Base-by-base conservation (phyloP, 2,329 filamentous ascomycete genomes). In the Helminthosporium solani region DNA sequence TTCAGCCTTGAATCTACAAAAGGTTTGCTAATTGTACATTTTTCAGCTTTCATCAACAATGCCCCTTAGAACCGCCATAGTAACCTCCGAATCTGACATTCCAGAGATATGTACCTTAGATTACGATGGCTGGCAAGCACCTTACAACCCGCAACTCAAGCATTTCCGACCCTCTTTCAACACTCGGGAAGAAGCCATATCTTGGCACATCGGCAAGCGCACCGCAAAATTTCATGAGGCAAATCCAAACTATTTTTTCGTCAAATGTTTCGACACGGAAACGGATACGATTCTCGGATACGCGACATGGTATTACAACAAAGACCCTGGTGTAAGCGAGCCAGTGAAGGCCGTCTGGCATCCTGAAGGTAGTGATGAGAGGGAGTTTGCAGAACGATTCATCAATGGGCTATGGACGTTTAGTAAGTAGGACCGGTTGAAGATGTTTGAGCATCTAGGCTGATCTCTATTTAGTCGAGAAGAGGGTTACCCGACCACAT, bases 71-170 rank as follows among this genome's bases (percentile, higher is more conserved):
- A 20, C 20, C 34, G 18, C 16, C 16, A 20, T 37, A 37, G 34
- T 37, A 21, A 37, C 34, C 8, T 37, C 34, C 5, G 44, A 44
- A 21, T 16, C 33, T 0, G 57, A 60, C 40, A 53, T 60, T 40
- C 27, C 42, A 15, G 21, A 50, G 20, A 53, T 62, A 21, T 28
- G 27, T 14, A 50, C 54, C 31, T 49, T 59, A 44, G 54, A 57
- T 42, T 45, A 56, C 46, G 48, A 54, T 14, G 56, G 43, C n/a
- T 62, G 57, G 57, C 46, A 44, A 9, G n/a, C 23, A 3, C 57
- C 59, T 16, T 53, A 54, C 42, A 62, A 62, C 33, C 59, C 59
- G 0, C 57, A 60, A 41, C 56, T 62, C 20, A 60, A 62, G 40
- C 59, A 62, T 40, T 62, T 62, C 47, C 46, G 56, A 3, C 56